phyloP scores from a whole-genome alignment of 129 eudicot species.

The Scalesia atractyloides region DNA sequence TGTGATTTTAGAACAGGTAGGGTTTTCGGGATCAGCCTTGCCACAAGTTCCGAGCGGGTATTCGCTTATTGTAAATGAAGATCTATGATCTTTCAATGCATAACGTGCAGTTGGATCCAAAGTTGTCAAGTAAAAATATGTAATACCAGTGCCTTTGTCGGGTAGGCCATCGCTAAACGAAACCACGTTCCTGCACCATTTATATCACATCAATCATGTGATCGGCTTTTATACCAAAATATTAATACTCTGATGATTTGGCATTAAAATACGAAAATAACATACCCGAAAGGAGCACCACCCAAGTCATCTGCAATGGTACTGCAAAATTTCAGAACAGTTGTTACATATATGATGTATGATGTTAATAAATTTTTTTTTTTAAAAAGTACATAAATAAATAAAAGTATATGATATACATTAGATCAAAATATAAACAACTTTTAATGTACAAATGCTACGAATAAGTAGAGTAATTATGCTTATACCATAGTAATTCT shows the following conservation, averaged over 20 bases:
- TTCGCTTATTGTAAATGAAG: conserved; percentile 85
- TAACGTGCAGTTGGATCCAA: conserved; percentile 88
- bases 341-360: too few species aligned
- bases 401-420: too few species aligned
- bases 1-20: conserved; percentile 86
- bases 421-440: too few species aligned
- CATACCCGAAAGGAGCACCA: conserved; percentile 97
- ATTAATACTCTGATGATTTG: background rate
- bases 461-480: too few species aligned
- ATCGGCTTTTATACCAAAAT: background rate
- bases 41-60: conserved; percentile 81
- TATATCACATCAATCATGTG: background rate
- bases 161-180: conserved; percentile 97
- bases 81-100: conserved; percentile 81
- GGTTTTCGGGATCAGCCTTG: conserved; percentile 84
- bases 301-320: conserved; percentile 80
- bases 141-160: conserved; percentile 68
- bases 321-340: conserved; percentile 56
- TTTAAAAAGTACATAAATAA: too few species aligned
- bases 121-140: conserved; percentile 83
- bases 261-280: background rate
- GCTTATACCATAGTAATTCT: too few species aligned
- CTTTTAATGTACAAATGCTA: too few species aligned
- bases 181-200: conserved; percentile 80
- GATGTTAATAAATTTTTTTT: too few species aligned